phyloP scores from a whole-genome alignment of 2,329 filamentous ascomycete genomes.

The Colletotrichum sansevieriae region DNA sequence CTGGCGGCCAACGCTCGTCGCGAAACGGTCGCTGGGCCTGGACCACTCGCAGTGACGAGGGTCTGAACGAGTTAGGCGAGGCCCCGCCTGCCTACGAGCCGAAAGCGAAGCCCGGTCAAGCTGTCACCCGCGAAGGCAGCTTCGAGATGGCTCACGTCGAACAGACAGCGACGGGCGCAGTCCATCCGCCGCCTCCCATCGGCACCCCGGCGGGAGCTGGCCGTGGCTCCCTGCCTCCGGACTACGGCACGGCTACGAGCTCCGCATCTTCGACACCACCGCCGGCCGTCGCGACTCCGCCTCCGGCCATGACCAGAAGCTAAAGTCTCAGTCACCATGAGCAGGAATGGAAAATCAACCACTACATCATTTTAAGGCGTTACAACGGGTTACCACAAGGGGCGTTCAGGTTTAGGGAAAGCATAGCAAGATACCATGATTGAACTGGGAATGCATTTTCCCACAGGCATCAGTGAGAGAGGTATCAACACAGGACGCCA shows the following conservation, averaged over 20 bases:
- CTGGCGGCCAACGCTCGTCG: slow-evolving; percentile 31
- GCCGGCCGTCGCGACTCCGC: slow-evolving; percentile 26
- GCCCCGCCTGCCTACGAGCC: slow-evolving; percentile 72
- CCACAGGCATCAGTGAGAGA: slow-evolving; percentile 5
- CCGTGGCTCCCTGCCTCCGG: slow-evolving; percentile 33
- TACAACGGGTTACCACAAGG: slow-evolving; percentile 24
- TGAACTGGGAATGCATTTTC: slow-evolving; percentile 20
- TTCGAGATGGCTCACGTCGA: slow-evolving; percentile 39
- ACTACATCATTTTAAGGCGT: slow-evolving; percentile 5
- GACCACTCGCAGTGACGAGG: slow-evolving; percentile 60
- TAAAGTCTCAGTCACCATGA: background rate
- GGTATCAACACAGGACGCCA: background rate
- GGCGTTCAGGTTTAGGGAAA: slow-evolving; percentile 19
- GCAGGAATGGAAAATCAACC: background rate
- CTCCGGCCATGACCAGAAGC: slow-evolving; percentile 29
- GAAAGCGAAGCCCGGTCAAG: slow-evolving; percentile 45
- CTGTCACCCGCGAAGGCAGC: slow-evolving; percentile 28
- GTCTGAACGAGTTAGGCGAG: slow-evolving; percentile 73
- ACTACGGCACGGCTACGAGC: slow-evolving; percentile 32
- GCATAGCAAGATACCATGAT: slow-evolving; percentile 38
- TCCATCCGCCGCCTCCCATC: slow-evolving; percentile 20
- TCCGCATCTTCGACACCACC: slow-evolving; percentile 32
- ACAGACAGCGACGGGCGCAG: slow-evolving; percentile 14
- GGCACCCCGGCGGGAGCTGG: background rate
- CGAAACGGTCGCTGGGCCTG: slow-evolving; percentile 41